phyloP scores from a whole-genome alignment of 176 grass and related monocot genomes.

The Musa acuminata region DNA sequence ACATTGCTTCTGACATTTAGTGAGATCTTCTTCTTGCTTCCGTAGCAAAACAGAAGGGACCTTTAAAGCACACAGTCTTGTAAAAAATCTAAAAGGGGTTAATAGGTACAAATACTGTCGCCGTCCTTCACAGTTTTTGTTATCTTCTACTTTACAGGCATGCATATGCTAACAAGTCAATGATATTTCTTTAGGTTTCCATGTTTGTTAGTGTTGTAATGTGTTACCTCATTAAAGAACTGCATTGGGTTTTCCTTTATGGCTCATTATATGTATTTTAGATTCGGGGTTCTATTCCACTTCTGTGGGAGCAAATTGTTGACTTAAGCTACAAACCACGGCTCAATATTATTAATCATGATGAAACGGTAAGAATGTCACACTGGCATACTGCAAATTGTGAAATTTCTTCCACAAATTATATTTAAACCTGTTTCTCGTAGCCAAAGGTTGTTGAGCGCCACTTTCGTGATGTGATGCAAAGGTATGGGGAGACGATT shows the following conservation, averaged over 20 bases:
- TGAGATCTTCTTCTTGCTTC: background rate
- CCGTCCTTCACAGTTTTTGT: too few species aligned
- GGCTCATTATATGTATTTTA: conserved; percentile 23
- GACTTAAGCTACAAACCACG: conserved; percentile 96
- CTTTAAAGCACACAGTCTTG: background rate
- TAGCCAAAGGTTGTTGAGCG: conserved; percentile 73
- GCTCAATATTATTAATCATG: conserved; percentile 69
- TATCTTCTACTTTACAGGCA: too few species aligned
- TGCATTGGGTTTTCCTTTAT: conserved; percentile 1
- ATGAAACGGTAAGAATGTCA: conserved; percentile 52
- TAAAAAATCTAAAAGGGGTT: background rate
- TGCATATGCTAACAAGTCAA: background rate
- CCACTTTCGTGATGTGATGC: conserved; percentile 77
- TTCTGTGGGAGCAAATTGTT: conserved; percentile 99
- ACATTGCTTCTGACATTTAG: background rate
- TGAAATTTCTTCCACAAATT: conserved; percentile 23
- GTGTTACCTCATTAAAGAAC: background rate
- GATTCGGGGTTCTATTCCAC: conserved; percentile 91
- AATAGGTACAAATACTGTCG: background rate
- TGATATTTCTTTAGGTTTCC: background rate
- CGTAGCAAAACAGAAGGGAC: background rate
- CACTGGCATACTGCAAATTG: background rate
- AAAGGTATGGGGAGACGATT: conserved; percentile 74
- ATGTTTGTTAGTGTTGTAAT: background rate
- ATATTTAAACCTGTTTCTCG: conserved; percentile 23